Evolutionary conservation across 257 asterid species (phyloP).

Genomic region (Euphrasia confusa): DNA sequence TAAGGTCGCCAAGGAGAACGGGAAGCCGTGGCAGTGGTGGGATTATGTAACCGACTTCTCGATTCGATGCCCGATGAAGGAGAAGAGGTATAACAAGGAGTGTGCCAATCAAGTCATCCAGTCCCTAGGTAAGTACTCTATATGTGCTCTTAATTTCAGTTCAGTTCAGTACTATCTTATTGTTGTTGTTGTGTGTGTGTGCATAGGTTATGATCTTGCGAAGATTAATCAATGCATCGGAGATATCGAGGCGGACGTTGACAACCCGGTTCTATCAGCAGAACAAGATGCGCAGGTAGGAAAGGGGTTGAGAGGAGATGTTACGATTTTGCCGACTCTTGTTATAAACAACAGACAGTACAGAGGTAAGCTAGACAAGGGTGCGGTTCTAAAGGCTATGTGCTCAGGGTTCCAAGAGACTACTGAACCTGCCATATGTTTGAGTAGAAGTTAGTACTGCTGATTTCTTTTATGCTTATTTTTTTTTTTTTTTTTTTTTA

Average conservation of each 20-base stretch:
- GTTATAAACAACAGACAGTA: conserved; percentile 49
- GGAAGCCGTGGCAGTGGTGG: conserved; percentile 66
- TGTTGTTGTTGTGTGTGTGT: not conserved
- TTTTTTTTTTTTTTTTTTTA: not conserved
- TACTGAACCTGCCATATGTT: conserved; percentile 41
- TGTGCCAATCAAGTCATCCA: conserved; percentile 47
- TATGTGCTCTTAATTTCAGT: no score
- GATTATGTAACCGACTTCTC: conserved; percentile 55
- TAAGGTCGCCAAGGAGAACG: conserved; percentile 40
- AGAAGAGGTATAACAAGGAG: conserved; percentile 42
- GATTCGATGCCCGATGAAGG: conserved; percentile 51
- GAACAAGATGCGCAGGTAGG: conserved; percentile 56
- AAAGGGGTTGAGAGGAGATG: conserved; percentile 53
- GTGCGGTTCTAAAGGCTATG: conserved; percentile 49
- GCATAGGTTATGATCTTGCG: conserved; percentile 52
- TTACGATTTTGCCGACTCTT: conserved; percentile 53
- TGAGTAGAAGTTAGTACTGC: conserved; percentile 31
- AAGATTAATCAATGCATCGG: conserved; percentile 73
- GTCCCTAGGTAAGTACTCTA: conserved; percentile 60
- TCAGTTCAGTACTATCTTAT: no score
- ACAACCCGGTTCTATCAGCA: conserved; percentile 55
- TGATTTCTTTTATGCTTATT: not conserved
- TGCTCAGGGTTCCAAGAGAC: conserved; percentile 53
- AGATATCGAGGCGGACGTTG: conserved; percentile 66
- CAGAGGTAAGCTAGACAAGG: conserved; percentile 55